Evolutionary conservation across 2,329 filamentous ascomycete genomes (phyloP).

Genomic region (Immersiporthe knoxdaviesiana): DNA sequence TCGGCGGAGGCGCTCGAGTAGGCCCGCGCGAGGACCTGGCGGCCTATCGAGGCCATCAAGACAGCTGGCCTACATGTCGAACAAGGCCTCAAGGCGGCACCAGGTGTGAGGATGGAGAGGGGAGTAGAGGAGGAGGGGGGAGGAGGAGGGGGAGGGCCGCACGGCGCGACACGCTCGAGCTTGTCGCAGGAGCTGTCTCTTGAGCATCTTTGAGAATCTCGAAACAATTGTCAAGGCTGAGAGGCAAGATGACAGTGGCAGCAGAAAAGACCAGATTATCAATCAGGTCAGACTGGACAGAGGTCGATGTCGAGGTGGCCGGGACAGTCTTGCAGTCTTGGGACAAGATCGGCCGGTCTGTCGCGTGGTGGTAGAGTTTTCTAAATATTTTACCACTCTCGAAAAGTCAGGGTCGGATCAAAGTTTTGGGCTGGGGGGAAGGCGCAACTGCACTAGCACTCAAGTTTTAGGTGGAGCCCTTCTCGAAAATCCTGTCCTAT

Average conservation of each 20-base stretch:
- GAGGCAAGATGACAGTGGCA: not conserved
- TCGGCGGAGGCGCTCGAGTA: conserved; percentile 32
- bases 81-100: conserved; percentile 16
- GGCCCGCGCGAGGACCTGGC: conserved; percentile 22
- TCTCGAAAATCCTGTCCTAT: conserved; percentile 11
- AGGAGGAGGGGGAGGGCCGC: conserved; percentile 25
- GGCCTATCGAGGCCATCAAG: conserved; percentile 22
- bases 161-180: conserved; percentile 26
- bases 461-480: conserved; percentile 10
- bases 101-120: conserved; percentile 17
- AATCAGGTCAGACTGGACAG: not conserved
- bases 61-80: conserved; percentile 20
- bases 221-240: not conserved
- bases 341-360: not conserved
- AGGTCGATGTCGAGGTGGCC: not conserved
- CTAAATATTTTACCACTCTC: not conserved
- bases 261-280: not conserved
- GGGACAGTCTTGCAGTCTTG: not conserved
- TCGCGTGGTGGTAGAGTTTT: conserved; percentile 9
- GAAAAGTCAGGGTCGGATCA: conserved; percentile 1
- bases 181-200: conserved; percentile 29
- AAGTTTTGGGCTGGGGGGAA: not conserved
- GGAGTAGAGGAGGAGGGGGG: conserved; percentile 22
- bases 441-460: not conserved
- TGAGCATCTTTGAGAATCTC: conserved; percentile 27